Percentiles rank a stretch among this genome's conserved stretches.
These are phyloP conservation scores for Trichophyton mentagrophytes DNA, from an alignment of 2,329 filamentous ascomycete genomes.

Conservation along the genomic window DNA sequence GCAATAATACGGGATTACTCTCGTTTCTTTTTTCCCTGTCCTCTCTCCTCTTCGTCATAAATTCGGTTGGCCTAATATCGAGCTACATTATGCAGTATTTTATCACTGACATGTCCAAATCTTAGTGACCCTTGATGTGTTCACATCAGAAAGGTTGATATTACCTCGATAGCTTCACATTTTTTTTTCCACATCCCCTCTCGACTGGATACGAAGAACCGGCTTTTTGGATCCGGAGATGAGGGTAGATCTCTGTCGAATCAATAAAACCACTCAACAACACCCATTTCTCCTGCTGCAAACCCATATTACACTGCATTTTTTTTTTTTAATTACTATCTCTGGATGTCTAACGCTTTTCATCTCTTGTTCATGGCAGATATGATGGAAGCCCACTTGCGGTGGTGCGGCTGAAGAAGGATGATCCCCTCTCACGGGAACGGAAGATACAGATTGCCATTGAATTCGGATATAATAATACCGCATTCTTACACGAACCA, in stretches of 20 bases:
- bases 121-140: constrained; percentile 17
- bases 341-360: constrained; percentile 3
- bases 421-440: constrained; percentile 34
- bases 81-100: background rate
- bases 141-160: constrained; percentile 16
- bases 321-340: background rate
- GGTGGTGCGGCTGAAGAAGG: constrained; percentile 40
- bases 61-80: background rate
- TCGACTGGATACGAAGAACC: background rate
- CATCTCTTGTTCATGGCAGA: constrained; percentile 7
- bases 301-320: background rate
- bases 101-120: constrained; percentile 4
- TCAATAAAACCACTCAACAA: background rate
- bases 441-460: constrained; percentile 47
- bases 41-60: background rate
- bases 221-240: background rate
- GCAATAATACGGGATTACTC: background rate
- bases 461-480: constrained; percentile 54
- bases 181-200: background rate
- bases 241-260: background rate
- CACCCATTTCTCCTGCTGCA: background rate
- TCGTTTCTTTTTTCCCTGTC: background rate
- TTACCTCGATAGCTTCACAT: background rate
- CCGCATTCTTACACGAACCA: constrained; percentile 47
- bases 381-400: constrained; percentile 47